Evolutionary conservation across 805 yeast genomes (phyloP).

Genomic region (Saturnispora saitoi): DNA sequence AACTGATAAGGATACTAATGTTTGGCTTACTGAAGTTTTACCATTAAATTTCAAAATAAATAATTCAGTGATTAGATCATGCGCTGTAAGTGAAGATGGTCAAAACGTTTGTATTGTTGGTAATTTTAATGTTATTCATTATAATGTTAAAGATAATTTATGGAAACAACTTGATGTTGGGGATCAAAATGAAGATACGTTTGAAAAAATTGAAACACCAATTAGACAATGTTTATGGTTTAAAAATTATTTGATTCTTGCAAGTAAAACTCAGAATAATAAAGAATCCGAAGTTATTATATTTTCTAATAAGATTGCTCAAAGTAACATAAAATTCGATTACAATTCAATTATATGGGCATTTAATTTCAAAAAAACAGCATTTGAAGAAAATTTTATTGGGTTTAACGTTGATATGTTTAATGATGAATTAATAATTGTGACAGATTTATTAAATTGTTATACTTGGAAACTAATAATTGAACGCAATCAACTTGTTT

Average conservation of each 20-base stretch:
- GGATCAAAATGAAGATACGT: constrained; percentile 16
- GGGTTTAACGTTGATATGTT: constrained; percentile 23
- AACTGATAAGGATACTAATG: constrained; percentile 31
- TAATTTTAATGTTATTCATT: constrained; percentile 36
- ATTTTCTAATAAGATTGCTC: constrained; percentile 22
- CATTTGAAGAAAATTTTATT: constrained; percentile 22
- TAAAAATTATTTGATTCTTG: constrained; percentile 26
- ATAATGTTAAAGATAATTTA: constrained; percentile 31
- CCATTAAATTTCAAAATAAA: constrained; percentile 38
- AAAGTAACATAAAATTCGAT: constrained; percentile 18
- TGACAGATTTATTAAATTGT: constrained; percentile 27
- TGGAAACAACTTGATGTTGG: constrained; percentile 38
- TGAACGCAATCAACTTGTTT: constrained; percentile 9
- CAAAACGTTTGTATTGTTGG: constrained; percentile 43
- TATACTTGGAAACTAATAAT: constrained; percentile 27
- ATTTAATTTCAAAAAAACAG: constrained; percentile 25
- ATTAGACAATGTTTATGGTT: constrained; percentile 32
- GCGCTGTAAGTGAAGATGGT: constrained; percentile 40
- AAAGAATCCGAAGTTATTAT: constrained; percentile 26
- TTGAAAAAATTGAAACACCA: constrained; percentile 24
- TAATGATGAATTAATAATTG: constrained; percentile 24
- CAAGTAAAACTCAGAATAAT: constrained; percentile 16
- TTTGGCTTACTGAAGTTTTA: constrained; percentile 39
- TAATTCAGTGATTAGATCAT: constrained; percentile 35
- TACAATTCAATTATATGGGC: constrained; percentile 28